These are phyloP conservation scores for Solanum pimpinellifolium DNA, from an alignment of 257 asterid genomes.

Conservation along the genomic window DNA sequence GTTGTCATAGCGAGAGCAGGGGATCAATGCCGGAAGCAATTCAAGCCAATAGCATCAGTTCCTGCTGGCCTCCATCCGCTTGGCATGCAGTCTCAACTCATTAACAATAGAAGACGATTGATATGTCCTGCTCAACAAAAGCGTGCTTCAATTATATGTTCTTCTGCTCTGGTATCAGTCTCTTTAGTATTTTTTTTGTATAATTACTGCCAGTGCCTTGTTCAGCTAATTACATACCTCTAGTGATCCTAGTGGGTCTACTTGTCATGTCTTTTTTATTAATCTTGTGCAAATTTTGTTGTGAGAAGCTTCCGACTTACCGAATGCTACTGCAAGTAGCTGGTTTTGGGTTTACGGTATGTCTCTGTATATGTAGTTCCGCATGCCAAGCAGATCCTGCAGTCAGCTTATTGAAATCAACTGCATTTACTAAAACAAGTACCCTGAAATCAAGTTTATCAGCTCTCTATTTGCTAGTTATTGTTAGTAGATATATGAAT, in stretches of 20 bases:
- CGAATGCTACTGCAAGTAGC: background rate
- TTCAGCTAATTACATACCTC: background rate
- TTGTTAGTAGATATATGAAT: background rate
- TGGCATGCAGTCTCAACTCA: conserved; percentile 20
- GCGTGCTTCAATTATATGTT: conserved; percentile 34
- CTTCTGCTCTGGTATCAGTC: conserved; percentile 53
- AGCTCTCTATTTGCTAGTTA: background rate
- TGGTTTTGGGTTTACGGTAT: background rate
- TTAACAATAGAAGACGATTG: conserved; percentile 9
- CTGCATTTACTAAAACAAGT: background rate
- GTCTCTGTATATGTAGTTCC: background rate
- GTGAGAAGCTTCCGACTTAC: background rate
- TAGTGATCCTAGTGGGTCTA: background rate
- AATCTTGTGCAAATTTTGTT: background rate
- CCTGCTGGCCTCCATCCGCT: conserved; percentile 26
- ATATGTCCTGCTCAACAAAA: conserved; percentile 6
- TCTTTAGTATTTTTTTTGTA: background rate
- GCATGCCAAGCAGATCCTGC: background rate
- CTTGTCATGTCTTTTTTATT: background rate
- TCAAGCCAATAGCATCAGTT: conserved; percentile 7
- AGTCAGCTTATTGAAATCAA: background rate
- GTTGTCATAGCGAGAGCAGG: conserved; percentile 21
- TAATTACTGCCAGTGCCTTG: background rate
- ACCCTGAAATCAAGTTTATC: background rate
- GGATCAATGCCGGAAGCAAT: conserved; percentile 14